Percentiles rank a stretch among this genome's conserved stretches.
Evolutionary conservation across 2,329 filamentous ascomycete species (phyloP).

Genomic region (Botryotinia globosa): DNA sequence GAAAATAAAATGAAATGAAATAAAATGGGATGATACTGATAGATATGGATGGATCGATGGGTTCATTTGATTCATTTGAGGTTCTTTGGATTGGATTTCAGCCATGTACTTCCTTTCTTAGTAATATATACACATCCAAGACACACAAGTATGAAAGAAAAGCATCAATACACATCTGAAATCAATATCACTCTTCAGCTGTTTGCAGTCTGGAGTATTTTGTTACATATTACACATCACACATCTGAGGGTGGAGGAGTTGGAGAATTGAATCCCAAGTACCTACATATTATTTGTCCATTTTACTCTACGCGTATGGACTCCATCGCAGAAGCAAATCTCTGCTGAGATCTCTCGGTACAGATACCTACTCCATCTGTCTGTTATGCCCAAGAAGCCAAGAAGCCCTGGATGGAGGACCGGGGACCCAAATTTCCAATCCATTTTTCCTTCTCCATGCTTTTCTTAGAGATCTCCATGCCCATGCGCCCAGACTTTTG

Average conservation of each 20-base stretch:
- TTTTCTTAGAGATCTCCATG: neutral
- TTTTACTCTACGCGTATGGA: no score
- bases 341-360: neutral
- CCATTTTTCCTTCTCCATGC: neutral
- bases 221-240: neutral
- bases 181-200: neutral
- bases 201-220: neutral
- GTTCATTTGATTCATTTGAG: neutral
- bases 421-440: neutral
- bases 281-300: neutral
- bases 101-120: neutral
- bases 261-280: neutral
- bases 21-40: neutral
- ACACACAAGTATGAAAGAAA: neutral
- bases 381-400: no score
- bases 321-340: neutral
- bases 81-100: neutral
- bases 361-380: neutral
- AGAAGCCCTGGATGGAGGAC: neutral
- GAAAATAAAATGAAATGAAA: neutral
- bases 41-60: neutral
- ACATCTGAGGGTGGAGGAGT: neutral
- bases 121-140: neutral
- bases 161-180: neutral
- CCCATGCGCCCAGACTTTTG: slow-evolving; percentile 7